Conservation (phyloP, 768 basidiomycete genomes). For the Mycena floridula region DNA sequence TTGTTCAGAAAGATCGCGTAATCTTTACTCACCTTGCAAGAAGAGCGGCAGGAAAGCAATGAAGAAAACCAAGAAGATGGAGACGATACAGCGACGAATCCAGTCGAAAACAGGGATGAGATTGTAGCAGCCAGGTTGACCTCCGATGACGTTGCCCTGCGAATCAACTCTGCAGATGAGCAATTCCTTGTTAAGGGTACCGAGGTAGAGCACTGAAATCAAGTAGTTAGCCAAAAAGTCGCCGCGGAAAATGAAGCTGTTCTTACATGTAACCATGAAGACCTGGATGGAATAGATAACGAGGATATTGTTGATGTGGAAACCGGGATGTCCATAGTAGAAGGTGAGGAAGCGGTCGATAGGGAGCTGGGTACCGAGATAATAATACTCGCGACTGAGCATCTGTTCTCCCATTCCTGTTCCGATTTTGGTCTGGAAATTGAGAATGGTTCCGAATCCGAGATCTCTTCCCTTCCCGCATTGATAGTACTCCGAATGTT, state of each 20-base stretch:
- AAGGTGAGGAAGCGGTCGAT: constrained; percentile 99
- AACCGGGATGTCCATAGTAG: constrained; percentile 99
- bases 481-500: constrained; percentile 99
- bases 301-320: constrained; percentile 99
- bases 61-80: constrained; percentile 98
- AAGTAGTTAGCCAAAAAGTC: constrained; percentile 7
- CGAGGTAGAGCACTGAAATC: constrained; percentile 78
- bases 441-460: constrained; percentile 97
- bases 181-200: constrained; percentile 92
- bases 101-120: constrained; percentile 95
- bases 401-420: constrained; percentile 99
- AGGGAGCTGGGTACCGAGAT: constrained; percentile 95
- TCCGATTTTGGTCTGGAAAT: constrained; percentile 99
- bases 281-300: constrained; percentile 97
- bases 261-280: constrained; percentile 92
- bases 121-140: constrained; percentile 93
- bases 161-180: constrained; percentile 84
- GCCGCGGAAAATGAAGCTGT: constrained; percentile 1
- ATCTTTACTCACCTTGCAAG: constrained; percentile 71
- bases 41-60: constrained; percentile 96
- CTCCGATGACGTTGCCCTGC: constrained; percentile 69
- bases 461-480: constrained; percentile 99
- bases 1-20: background rate
- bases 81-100: constrained; percentile 94
- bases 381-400: constrained; percentile 99